Base-by-base conservation (phyloP, 371 early-diverging fungal species). In the Mortierella sp. region DNA sequence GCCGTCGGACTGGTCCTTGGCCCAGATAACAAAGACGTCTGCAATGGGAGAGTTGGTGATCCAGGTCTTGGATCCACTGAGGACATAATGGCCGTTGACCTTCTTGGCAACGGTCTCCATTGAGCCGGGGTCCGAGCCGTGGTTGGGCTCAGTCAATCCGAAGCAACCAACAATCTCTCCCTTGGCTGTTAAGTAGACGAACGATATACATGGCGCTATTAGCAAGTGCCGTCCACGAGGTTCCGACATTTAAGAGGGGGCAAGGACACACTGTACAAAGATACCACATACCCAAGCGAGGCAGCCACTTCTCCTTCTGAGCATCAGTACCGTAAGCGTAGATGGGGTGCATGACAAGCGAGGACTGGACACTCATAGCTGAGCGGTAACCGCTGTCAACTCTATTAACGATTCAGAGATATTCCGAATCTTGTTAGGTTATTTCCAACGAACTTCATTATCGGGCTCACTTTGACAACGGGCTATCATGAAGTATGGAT, bases 1-100 rank as follows among this genome's bases (percentile, higher is more conserved):
- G 69, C 90, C 93, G 61, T 95, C 94, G 19, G 88, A 88, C 39
- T 72, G 60, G 47, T 89, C 88, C 86, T 96, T 97, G 42, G 97
- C 99, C 99, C 99, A 99, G n/a, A 98, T 87, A 23, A 99, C 85
- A 84, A 96, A 94, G n/a, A 98, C 93, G 60, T 98, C 98, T 47
- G 99, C 99, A 57, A 98, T 92, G 23, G 99, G 99, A 37, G 97
- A 94, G 87, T 97, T 97, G 63, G 99, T 96, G 81, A 99, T 99
- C 99, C 99, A 99, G 37, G 96, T 97, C 87, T 99, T 99, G 82
- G 93, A 84, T 2, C 98, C 98, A 56, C 88, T 92, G 50, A 98
- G 56, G 12, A 95, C 86, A 79, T 92, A 99, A 34, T 83, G 83
- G 28, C 92, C 93, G 34, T 82, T 79, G 56, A 90, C 89, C 69